Evolutionary conservation across 2,329 filamentous ascomycete genomes (phyloP), one percentile per base, ranked within the genome.

Genomic region (Colletotrichum higginsianum): DNA sequence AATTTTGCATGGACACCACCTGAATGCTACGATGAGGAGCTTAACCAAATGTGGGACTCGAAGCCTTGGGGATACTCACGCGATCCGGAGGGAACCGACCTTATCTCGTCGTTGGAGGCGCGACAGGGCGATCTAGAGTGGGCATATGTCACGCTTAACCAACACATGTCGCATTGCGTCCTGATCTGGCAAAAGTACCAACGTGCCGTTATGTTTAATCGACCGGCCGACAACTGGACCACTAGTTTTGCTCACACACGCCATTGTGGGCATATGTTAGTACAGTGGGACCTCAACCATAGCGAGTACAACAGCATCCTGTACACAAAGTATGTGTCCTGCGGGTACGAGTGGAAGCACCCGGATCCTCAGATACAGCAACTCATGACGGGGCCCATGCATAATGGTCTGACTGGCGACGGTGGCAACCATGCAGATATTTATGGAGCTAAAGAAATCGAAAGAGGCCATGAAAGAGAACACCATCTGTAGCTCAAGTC

Each of bases 141-240:
- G 9, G 21, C 47, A 2, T 50, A 26, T 23, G 21, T 50, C 6
- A 23, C 21, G 16, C 13, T 13, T n/a, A 23, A 50, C 21, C 47
- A 50, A 13, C 21, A 50, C 21, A 50, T 50, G 47, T 23, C 47
- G 8, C 47, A 50, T 26, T 50, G 47, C 21, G 47, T 26, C 21
- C 47, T 50, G n/a, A 50, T 50, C 21, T 50, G 47, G 47, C n/a
- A 50, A 12, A 50, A 50, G 11, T 50, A 50, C 21, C 47, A 50
- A 12, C 47, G 47, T 11, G 47, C 47, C 4, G 47, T 26, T 2
- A 26, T 26, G n/a, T 18, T 9, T 5, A n/a, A 15, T 11, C 21
- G n/a, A 7, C 47, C 21, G 8, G 15, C 21, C 11, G 47, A 26
- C 6, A 50, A 26, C 21, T 50, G 21, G 47, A 50, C 47, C 4